Percentiles rank a stretch among this genome's conserved stretches.
Evolutionary conservation across 257 asterid genomes (phyloP).

Genomic region (Solanum infundibuliforme): DNA sequence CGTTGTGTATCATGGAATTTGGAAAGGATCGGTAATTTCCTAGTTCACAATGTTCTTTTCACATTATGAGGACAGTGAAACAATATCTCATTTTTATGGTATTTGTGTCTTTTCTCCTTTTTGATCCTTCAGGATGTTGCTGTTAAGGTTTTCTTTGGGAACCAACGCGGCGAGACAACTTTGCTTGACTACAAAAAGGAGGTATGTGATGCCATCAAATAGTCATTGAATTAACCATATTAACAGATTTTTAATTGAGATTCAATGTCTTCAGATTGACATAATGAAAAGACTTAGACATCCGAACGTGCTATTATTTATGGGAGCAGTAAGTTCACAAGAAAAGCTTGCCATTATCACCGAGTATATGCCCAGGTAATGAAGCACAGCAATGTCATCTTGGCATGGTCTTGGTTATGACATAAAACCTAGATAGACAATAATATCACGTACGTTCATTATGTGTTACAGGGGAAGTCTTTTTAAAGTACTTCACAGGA

Average conservation of each 20-base stretch:
- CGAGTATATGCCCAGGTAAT: slow-evolving; percentile 53
- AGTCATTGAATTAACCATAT: not conserved
- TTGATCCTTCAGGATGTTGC: slow-evolving; percentile 54
- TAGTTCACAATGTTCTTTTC: not conserved
- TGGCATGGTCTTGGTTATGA: not conserved
- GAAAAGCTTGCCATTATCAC: slow-evolving; percentile 69
- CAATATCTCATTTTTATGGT: not conserved
- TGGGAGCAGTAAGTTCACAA: slow-evolving; percentile 59
- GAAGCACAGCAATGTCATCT: not conserved
- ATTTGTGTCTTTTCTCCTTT: not conserved
- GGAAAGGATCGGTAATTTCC: slow-evolving; percentile 63
- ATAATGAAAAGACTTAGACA: slow-evolving; percentile 69
- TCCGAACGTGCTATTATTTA: slow-evolving; percentile 67
- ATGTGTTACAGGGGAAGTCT: slow-evolving; percentile 61
- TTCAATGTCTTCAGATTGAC: slow-evolving; percentile 30
- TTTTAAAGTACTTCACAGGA: slow-evolving; percentile 48
- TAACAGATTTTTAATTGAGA: not conserved
- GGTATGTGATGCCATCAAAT: slow-evolving; percentile 21
- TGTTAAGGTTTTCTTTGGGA: slow-evolving; percentile 58
- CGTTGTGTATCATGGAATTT: slow-evolving; percentile 56
- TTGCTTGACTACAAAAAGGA: slow-evolving; percentile 48
- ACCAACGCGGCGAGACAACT: slow-evolving; percentile 28
- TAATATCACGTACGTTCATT: not conserved
- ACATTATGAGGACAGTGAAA: not conserved
- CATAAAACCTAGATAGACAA: not conserved